Conservation (phyloP, 192 early-diverging fungal genomes). For the Obelidium mucronatum region DNA sequence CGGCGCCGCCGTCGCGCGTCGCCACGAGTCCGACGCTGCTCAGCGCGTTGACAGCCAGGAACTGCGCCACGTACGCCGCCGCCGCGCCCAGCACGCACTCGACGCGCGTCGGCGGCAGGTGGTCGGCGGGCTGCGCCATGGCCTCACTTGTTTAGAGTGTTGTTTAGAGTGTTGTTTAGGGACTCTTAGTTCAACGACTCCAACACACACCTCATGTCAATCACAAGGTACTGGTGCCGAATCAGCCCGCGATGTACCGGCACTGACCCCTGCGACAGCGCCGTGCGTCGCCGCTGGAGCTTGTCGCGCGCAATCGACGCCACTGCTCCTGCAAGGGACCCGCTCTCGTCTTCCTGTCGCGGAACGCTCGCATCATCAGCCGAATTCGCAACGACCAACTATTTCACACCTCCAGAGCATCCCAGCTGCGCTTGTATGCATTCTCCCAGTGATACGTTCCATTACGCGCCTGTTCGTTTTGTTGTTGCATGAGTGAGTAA, state of each 20-base stretch:
- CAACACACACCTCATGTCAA: slow-evolving; percentile 71
- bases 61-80: slow-evolving; percentile 84
- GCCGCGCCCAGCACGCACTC: slow-evolving; percentile 73
- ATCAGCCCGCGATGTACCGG: slow-evolving; percentile 58
- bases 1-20: slow-evolving; percentile 86
- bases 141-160: slow-evolving; percentile 42
- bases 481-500: not conserved
- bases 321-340: slow-evolving; percentile 79
- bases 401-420: slow-evolving; percentile 84
- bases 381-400: too few species aligned
- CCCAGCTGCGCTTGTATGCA: slow-evolving; percentile 97
- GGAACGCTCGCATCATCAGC: not conserved
- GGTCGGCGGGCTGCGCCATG: slow-evolving; percentile 65
- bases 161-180: too few species aligned
- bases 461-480: not conserved
- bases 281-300: not conserved
- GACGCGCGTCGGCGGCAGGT: slow-evolving; percentile 77
- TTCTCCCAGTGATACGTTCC: slow-evolving; percentile 86
- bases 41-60: slow-evolving; percentile 96
- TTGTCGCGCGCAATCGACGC: slow-evolving; percentile 28
- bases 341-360: slow-evolving; percentile 64
- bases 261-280: not conserved
- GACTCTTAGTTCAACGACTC: too few species aligned
- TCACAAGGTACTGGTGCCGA: slow-evolving; percentile 75
- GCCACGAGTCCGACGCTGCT: slow-evolving; percentile 84